Conservation (phyloP, 164 flowering plant species). For the Macadamia tetraphylla region DNA sequence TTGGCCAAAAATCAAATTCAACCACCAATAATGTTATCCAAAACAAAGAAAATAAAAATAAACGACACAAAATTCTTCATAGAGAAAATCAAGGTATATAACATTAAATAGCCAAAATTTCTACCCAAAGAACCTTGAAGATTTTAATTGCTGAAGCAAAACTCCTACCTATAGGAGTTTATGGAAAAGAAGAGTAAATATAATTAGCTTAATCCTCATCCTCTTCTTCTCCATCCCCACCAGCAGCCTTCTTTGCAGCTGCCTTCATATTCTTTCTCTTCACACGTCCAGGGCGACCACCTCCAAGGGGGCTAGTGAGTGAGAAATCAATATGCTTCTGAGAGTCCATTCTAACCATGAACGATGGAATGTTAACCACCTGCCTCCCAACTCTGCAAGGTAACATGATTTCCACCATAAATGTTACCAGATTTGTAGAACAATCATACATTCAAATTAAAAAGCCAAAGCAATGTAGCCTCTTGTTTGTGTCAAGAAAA, state of each 20-base stretch:
- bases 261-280: conserved; percentile 53
- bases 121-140: too few species aligned
- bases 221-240: conserved; percentile 55
- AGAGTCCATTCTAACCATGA: conserved; percentile 52
- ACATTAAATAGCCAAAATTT: too few species aligned
- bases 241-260: conserved; percentile 50
- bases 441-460: too few species aligned
- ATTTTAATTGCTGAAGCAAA: too few species aligned
- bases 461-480: not conserved
- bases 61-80: too few species aligned
- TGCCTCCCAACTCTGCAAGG: conserved; percentile 53
- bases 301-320: conserved; percentile 54
- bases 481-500: too few species aligned
- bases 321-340: conserved; percentile 66
- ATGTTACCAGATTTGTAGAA: too few species aligned
- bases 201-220: conserved; percentile 37
- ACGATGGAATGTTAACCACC: conserved; percentile 56
- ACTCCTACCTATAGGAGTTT: too few species aligned
- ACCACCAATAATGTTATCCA: too few species aligned
- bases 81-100: too few species aligned
- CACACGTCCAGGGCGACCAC: conserved; percentile 55
- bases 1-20: too few species aligned
- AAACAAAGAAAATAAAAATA: too few species aligned
- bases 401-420: not conserved
- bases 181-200: not conserved